These are phyloP conservation scores for Candida dubliniensis DNA, from an alignment of 1,139 yeast genomes.

Conservation along the genomic window DNA sequence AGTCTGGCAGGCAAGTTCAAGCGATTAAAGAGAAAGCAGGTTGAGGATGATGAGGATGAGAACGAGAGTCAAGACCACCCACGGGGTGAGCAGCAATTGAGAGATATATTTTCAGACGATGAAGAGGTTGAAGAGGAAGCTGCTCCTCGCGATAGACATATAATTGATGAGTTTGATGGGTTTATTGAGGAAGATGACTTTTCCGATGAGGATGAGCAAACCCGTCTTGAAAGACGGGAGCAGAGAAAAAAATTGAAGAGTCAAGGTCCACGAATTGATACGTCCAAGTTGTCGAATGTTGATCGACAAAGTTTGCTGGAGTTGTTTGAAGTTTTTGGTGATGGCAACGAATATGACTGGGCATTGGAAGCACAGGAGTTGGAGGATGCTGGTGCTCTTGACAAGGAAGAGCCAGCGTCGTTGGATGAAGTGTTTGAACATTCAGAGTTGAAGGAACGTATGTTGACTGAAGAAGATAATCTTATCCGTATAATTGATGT, in stretches of 20 bases:
- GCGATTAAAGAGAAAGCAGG: conserved; percentile 71
- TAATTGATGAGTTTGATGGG: conserved; percentile 86
- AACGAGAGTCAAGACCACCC: background rate
- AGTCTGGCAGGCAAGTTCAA: conserved; percentile 55
- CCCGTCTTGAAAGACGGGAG: conserved; percentile 25
- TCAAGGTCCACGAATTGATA: conserved; percentile 43
- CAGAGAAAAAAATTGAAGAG: conserved; percentile 44
- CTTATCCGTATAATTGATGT: conserved; percentile 80
- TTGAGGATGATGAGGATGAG: conserved; percentile 32
- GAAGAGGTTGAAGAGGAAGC: conserved; percentile 51
- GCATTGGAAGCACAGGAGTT: conserved; percentile 90
- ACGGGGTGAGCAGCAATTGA: conserved; percentile 44
- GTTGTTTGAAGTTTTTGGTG: conserved; percentile 92
- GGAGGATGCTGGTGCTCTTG: conserved; percentile 57
- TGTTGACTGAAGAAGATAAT: conserved; percentile 93
- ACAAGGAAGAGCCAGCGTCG: conserved; percentile 56
- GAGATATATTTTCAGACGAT: conserved; percentile 85
- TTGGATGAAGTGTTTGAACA: conserved; percentile 93
- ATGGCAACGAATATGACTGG: conserved; percentile 97
- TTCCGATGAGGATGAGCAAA: conserved; percentile 79
- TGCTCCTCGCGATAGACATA: conserved; percentile 34
- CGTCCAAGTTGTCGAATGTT: conserved; percentile 70
- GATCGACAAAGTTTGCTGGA: conserved; percentile 94
- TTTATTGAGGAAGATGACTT: conserved; percentile 96
- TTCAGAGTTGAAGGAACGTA: conserved; percentile 83